Conservation (phyloP, 164 flowering plant genomes). For the Saururus chinensis region DNA sequence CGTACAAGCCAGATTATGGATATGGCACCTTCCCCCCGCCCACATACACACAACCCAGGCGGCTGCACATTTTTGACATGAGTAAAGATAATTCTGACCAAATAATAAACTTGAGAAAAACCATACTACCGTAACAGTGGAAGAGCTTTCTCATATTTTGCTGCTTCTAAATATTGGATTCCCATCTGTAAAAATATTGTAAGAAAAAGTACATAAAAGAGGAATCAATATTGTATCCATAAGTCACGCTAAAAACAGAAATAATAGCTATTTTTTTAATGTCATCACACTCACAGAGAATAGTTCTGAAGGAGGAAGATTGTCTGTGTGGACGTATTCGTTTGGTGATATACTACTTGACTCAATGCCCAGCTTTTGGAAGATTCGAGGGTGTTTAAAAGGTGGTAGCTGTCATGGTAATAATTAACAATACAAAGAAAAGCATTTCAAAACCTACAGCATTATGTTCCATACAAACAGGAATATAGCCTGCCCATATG, state of each 20-base stretch:
- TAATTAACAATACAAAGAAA: neutral
- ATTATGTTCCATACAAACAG: neutral
- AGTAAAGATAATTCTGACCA: neutral
- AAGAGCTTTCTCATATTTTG: constrained; percentile 45
- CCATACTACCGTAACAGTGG: constrained; percentile 44
- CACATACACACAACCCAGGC: neutral
- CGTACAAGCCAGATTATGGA: neutral
- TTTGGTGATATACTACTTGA: constrained; percentile 14
- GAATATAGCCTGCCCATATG: neutral
- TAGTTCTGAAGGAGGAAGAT: constrained; percentile 43
- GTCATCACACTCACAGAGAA: constrained; percentile 44
- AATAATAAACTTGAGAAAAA: neutral
- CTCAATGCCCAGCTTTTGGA: constrained; percentile 47
- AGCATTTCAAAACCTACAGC: neutral
- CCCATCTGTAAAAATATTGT: constrained; percentile 36
- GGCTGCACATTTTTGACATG: neutral
- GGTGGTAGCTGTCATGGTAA: constrained; percentile 13
- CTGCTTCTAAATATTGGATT: constrained; percentile 33
- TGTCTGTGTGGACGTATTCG: constrained; percentile 18
- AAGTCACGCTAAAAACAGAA: too few relatives aligned
- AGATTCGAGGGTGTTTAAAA: constrained; percentile 46
- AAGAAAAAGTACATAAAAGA: constrained; percentile 9
- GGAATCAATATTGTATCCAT: too few relatives aligned
- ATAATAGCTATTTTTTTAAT: too few relatives aligned
- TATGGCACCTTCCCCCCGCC: neutral